Percentiles rank a stretch among this genome's conserved stretches.
phyloP scores from a whole-genome alignment of 768 basidiomycete genomes.

The Hygrophoropsis aurantiaca region DNA sequence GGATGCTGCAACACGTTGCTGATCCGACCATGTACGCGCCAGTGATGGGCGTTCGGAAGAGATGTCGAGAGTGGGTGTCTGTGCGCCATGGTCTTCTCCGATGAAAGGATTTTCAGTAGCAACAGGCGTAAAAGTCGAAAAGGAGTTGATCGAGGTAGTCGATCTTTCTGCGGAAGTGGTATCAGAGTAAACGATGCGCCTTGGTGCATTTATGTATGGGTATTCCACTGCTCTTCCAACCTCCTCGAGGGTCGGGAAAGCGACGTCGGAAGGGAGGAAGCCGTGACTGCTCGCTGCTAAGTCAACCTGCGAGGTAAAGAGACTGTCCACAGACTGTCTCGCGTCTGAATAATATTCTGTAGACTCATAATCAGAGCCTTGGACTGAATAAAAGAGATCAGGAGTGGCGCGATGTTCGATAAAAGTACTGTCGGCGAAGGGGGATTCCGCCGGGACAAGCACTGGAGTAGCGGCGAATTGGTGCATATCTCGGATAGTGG shows the following conservation, averaged over 20 bases:
- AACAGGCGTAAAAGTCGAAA: conserved; percentile 2
- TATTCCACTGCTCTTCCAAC: conserved; percentile 2
- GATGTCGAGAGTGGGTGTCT: not conserved
- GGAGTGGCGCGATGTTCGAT: not conserved
- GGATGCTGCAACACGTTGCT: conserved; percentile 1
- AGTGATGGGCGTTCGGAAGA: not conserved
- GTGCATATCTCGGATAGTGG: conserved; percentile 1
- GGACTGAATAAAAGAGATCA: no score
- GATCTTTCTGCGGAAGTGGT: not conserved
- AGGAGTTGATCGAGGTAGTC: conserved; percentile 1
- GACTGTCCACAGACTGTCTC: no score
- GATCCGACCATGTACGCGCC: not conserved
- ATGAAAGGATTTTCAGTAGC: conserved; percentile 3
- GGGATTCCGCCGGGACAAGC: not conserved
- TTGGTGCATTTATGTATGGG: not conserved
- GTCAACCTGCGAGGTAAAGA: no score
- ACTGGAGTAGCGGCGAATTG: not conserved
- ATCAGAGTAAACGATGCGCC: not conserved
- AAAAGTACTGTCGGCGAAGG: not conserved
- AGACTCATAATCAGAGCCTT: no score
- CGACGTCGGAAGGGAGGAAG: conserved; percentile 1
- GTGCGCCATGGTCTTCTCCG: not conserved
- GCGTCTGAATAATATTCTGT: no score
- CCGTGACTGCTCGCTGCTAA: no score
- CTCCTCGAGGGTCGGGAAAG: conserved; percentile 1